Base-by-base conservation (phyloP, 768 basidiomycete species). In the Leccinum arenicola region DNA sequence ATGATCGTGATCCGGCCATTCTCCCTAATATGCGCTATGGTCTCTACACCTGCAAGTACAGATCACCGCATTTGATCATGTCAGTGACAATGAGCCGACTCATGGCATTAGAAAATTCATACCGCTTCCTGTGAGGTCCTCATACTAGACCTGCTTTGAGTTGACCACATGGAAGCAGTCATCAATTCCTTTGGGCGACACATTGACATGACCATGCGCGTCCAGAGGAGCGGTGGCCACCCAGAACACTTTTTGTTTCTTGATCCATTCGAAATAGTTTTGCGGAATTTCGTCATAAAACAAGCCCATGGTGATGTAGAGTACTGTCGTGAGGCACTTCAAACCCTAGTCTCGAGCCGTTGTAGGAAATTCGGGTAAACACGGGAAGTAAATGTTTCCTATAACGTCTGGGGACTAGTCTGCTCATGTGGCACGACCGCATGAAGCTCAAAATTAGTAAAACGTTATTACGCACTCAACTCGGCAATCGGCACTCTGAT, bases 91-190 rank as follows among this genome's bases (percentile, higher is more conserved):
- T 2, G 48, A 17, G 6, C 14, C 14, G 5, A 12, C 7, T 14
- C n/a, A 3, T 29, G 29, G 29, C 40, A 25, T 23, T 5, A 8
- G 43, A 15, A 11, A 3, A 19, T 3, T 70, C 74, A 43, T 62
- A 85, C 87, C 87, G 60, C 85, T 84, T 7, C 88, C 88, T 6
- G 82, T 80, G 33, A 88, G 74, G 68, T 90, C 88, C 62, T 89
- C 85, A 64, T 90, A 91, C 87, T 87, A 90, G 7, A 87, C 86
- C 55, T 72, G 76, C 52, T 75, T 80, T 8, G 79, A 70, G 59
- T 84, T 75, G 21, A 81, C 76, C 50, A 89, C 68, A 61, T 85
- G 85, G 67, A 91, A 87, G 8, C 82, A 83, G 31, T 84, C 83
- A 56, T 78, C 75, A n/a, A 83, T 76, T 25, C 85, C 85, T 67